Evolutionary conservation across 2,329 filamentous ascomycete species (phyloP).

Genomic region (Escovopsis sp.): DNA sequence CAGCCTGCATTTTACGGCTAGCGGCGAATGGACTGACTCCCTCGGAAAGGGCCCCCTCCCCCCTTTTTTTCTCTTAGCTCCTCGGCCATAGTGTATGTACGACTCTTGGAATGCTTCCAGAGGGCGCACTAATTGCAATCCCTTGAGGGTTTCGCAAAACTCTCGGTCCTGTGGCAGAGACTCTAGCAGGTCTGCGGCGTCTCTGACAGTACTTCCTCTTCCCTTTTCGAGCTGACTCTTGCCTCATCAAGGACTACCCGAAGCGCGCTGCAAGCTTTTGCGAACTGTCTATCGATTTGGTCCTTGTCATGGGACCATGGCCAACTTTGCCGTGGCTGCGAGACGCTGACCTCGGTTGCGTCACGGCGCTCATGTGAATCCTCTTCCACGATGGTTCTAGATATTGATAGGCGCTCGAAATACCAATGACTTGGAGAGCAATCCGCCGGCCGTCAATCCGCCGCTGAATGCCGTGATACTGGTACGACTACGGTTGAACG

Average conservation of each 20-base stretch:
- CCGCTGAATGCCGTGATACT: too few relatives aligned
- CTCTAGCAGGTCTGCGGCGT: neutral
- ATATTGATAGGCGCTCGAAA: too few relatives aligned
- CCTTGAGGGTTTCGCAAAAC: neutral
- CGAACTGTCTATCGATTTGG: neutral
- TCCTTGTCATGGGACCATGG: neutral
- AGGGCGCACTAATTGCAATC: neutral
- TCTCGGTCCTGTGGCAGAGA: neutral
- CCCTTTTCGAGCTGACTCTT: neutral
- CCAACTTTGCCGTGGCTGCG: neutral
- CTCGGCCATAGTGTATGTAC: neutral
- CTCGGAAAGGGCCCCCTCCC: neutral
- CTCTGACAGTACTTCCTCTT: neutral
- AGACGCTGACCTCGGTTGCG: neutral
- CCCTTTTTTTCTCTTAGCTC: neutral
- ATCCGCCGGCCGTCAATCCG: too few relatives aligned
- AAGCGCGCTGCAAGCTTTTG: neutral
- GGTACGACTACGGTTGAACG: too few relatives aligned
- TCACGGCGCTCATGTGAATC: too few relatives aligned
- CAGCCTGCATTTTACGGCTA: neutral
- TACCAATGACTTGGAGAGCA: too few relatives aligned
- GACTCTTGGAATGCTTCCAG: neutral
- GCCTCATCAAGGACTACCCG: neutral
- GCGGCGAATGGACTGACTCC: neutral
- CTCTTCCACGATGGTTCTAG: too few relatives aligned